Conservation (phyloP, 805 yeast species). For the Komagataella pseudopastoris region DNA sequence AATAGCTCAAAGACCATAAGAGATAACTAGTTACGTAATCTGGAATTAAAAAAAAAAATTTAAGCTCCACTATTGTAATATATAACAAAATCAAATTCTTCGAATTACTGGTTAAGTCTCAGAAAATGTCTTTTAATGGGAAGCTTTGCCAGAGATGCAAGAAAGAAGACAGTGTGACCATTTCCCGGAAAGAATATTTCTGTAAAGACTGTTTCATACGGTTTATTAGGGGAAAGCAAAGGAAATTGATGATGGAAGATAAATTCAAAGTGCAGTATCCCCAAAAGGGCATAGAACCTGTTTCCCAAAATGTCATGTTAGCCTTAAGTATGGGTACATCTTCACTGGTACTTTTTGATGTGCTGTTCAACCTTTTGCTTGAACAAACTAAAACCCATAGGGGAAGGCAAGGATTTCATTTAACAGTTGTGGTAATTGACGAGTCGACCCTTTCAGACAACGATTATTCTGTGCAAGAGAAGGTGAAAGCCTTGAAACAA, state of each 20-base stretch:
- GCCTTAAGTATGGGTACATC: constrained; percentile 57
- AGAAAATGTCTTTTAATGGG: neutral
- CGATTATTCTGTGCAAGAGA: neutral
- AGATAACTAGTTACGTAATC: neutral
- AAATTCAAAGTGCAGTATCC: constrained; percentile 60
- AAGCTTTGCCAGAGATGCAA: constrained; percentile 37
- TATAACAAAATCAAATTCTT: neutral
- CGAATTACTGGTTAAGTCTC: neutral
- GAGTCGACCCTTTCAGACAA: constrained; percentile 14
- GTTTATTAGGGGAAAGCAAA: constrained; percentile 67
- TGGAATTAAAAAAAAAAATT: neutral
- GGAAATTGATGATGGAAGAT: constrained; percentile 65
- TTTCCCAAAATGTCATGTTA: constrained; percentile 34
- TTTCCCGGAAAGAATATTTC: constrained; percentile 50
- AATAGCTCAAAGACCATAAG: too few species aligned
- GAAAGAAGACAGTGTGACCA: constrained; percentile 22
- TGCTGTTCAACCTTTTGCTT: constrained; percentile 40
- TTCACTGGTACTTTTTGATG: constrained; percentile 57
- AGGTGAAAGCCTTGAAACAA: constrained; percentile 4
- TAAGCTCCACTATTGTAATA: neutral
- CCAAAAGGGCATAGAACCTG: constrained; percentile 13
- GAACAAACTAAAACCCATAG: constrained; percentile 52
- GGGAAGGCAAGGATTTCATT: constrained; percentile 55
- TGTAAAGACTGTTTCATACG: constrained; percentile 57
- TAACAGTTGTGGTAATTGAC: constrained; percentile 38